Evolutionary conservation across 108 stramenopile genomes (phyloP), one percentile per base, ranked within the genome.

Genomic region (Skeletonema tropicum): DNA sequence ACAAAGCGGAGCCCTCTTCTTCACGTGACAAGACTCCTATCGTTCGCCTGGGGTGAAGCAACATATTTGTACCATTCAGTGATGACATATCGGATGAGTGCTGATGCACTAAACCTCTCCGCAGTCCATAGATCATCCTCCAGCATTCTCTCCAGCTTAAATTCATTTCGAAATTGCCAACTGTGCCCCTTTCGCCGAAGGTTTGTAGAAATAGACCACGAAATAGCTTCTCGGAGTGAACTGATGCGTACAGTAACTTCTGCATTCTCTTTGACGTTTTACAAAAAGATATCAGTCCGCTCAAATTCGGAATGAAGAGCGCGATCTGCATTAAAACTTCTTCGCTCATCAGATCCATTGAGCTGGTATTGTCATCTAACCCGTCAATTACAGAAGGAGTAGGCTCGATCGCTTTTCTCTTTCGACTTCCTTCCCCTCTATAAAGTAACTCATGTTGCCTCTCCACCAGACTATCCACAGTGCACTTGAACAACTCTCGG

Each of bases 1-100:
- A 76, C 45, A 81, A 72, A n/a, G 80, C 75, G 5, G 71, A 70
- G 23, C 14, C 9, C 59, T 81, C 80, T 21, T 81, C 80, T 19
- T 36, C 49, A 7, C 32, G 31, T 12, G 52, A 58, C 8, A 81
- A 46, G 9, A 81, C 48, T 29, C 75, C 70, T 7, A 81, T 38
- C 12, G 75, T 77, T 45, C 41, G 36, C 33, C 66, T 72, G 13
- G 73, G 38, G 10, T 5, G 17, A 45, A 5, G 46, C 52, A 55
- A 55, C 26, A 29, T 29, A 55, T 55, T 55, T 55, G 19, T 23
- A 23, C 23, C 52, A 55, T 55, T 55, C 21, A 21, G 19, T 55
- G 23, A 23, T 11, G 15, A n/a, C 15, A 45, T 45, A 45, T n/a
- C 3, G n/a, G 42, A 45, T 55, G 19, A 23, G 5, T 55, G 21